A percentile compares a stretch with the other conserved stretches of the same genome.
Conservation (phyloP, 768 basidiomycete genomes). For the Russula emetica region DNA sequence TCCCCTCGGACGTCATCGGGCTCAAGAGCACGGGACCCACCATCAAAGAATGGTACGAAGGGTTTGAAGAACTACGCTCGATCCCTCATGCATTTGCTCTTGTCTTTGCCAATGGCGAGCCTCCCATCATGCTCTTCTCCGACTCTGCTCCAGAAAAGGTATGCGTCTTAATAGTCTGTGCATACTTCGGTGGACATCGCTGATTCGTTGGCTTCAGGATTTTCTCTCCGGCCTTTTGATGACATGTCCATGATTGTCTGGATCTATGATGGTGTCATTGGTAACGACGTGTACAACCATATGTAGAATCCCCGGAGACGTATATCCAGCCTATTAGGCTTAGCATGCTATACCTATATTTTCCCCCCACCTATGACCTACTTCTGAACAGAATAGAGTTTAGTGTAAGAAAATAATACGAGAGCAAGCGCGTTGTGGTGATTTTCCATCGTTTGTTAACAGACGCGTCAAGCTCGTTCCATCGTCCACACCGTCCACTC, state of each 20-base stretch:
- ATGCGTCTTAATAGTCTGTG: background rate
- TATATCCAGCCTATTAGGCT: background rate
- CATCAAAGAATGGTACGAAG: conserved; percentile 25
- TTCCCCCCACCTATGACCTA: background rate
- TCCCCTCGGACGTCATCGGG: conserved; percentile 16
- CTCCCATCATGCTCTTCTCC: conserved; percentile 21
- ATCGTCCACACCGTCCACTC: background rate
- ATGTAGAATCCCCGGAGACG: background rate
- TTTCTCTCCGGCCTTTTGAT: conserved; percentile 20
- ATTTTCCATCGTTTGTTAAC: no score
- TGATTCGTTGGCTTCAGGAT: conserved; percentile 5
- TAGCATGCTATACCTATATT: background rate
- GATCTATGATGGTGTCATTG: background rate
- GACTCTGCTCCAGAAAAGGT: conserved; percentile 25
- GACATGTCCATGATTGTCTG: conserved; percentile 18
- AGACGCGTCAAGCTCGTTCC: background rate
- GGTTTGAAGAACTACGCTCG: conserved; percentile 26
- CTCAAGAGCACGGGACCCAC: conserved; percentile 3
- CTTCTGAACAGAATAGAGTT: background rate
- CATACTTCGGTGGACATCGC: background rate
- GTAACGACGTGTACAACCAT: background rate
- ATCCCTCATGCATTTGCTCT: conserved; percentile 26
- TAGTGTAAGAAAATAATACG: background rate
- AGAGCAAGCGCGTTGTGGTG: background rate
- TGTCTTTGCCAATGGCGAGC: conserved; percentile 12